Base-by-base conservation (phyloP, 768 basidiomycete genomes). In the Hygrocybe punicea region DNA sequence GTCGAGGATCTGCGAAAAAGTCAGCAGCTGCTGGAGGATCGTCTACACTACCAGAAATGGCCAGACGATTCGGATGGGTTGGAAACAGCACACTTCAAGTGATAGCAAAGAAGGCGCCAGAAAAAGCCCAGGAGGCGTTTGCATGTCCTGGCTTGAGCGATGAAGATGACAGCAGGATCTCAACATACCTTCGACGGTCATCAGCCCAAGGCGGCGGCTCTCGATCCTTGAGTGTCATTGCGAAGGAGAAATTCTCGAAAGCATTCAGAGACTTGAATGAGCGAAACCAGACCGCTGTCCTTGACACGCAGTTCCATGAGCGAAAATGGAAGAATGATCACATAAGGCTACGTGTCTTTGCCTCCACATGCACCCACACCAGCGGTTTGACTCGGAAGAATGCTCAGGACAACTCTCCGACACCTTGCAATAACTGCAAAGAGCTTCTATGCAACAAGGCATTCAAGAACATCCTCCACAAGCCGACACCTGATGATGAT, bases 321-420 rank as follows among this genome's bases (percentile, higher is more conserved):
- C 61, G 61, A 16, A 39, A 7, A 5, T 74, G 72, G 71, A 46
- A 45, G 36, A 74, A 70, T 45, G 65, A 70, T 55, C 64, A 65
- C 45, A 35, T 50, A 16, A 44, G 33, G 23, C 36, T 46, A 1
- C 39, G 57, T 19, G 56, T 67, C 10, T 67, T 59, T 56, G 61
- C 64, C 2, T 53, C 45, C 7, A 2, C 19, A 3, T 71, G 70
- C 58, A 52, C 45, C 9, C 58, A 63, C 24, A 21, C 23, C 4
- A 19, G 51, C 14, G 9, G 49, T 54, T 7, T 14, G 2, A 16
- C 47, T 21, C 35, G 29, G 17, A 14, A 34, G 14, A 16, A 24
- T 37, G 6, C 17, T 16, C 58, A 29, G 8, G 14, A 4, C 36
- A 44, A 6, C 21, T 35, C 24, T 49, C 44, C 35, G 14, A 52